Base-by-base conservation (phyloP, 208 protist genomes). In the Leishmania aethiopica region DNA sequence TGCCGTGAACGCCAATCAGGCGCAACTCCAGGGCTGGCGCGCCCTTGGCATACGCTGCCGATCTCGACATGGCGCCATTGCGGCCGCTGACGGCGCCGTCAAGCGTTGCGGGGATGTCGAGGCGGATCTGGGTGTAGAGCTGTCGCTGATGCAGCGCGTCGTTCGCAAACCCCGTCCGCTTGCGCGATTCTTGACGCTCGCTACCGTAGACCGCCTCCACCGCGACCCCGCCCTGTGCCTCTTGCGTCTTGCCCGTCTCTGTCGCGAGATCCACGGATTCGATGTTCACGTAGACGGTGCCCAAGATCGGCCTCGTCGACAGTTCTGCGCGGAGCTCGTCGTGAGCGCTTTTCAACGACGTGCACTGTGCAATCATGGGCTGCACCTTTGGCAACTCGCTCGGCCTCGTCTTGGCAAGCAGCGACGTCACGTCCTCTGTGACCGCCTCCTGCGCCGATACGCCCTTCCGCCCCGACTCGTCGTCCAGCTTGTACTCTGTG, bases 201-300 rank as follows among this genome's bases (percentile, higher is more conserved):
- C 79, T 75, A 66, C 81, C 84, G 76, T 78, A 94, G 57, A 64
- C 79, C 32, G 78, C 92, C 64, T 83, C 82, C 49, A 96, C 86
- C 45, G 71, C 79, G 55, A 97, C 78, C 59, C 76, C 84, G 13
- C 92, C 86, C 28, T 85, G 75, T 22, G 79, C 59, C 83, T 94
- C 87, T 72, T 89, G 76, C 35, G 55, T 28, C 77, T 82, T 57
- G 19, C 83, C 84, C n/a, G 85, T 86, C 57, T 89, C 78, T 19
- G 57, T 77, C 2, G 86, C 84, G 74, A 97, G 81, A 35, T 93
- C 79, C 19, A 97, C 75, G 25, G 78, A 79, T 28, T 94, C 86
- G 51, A 97, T 89, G 66, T 94, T 78, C 25, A 97, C 78, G 89
- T 95, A 97, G 73, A 97, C 77, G 22, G 93, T 97, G 51, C 60